Percentiles rank a stretch among this genome's conserved stretches.
phyloP scores from a whole-genome alignment of 495 filamentous ascomycete genomes.

The Tuber magnatum region DNA sequence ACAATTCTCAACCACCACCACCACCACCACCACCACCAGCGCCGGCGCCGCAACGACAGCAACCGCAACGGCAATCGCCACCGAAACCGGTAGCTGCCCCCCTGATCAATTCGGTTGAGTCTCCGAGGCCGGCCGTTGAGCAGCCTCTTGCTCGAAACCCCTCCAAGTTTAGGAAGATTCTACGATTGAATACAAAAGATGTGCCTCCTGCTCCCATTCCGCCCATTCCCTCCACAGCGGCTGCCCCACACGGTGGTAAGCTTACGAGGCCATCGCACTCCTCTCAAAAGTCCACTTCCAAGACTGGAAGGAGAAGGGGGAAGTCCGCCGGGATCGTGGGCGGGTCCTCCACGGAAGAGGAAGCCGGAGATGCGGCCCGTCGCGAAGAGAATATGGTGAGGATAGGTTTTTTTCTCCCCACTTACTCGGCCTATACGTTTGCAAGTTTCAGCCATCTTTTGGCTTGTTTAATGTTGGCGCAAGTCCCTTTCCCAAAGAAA shows the following conservation, averaged over 20 bases:
- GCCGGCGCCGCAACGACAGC: conserved; percentile 6
- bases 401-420: not conserved
- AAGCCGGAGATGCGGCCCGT: not conserved
- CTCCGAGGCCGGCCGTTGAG: conserved; percentile 19
- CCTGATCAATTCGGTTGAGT: conserved; percentile 1
- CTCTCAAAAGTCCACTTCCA: conserved; percentile 10
- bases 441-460: not conserved
- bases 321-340: conserved; percentile 4
- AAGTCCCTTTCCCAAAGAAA: not conserved
- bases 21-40: conserved; percentile 7
- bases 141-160: conserved; percentile 28
- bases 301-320: conserved; percentile 17
- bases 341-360: conserved; percentile 15
- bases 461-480: not conserved
- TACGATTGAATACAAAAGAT: conserved; percentile 36
- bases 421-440: not conserved
- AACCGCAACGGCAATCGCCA: not conserved
- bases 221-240: conserved; percentile 9
- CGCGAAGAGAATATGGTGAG: not conserved
- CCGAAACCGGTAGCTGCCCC: not conserved
- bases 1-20: conserved; percentile 16
- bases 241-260: conserved; percentile 13
- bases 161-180: conserved; percentile 35
- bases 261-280: conserved; percentile 11
- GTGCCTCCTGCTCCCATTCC: conserved; percentile 11